These are phyloP conservation scores for Xylaria curta DNA, from an alignment of 495 filamentous ascomycete genomes.

Conservation along the genomic window DNA sequence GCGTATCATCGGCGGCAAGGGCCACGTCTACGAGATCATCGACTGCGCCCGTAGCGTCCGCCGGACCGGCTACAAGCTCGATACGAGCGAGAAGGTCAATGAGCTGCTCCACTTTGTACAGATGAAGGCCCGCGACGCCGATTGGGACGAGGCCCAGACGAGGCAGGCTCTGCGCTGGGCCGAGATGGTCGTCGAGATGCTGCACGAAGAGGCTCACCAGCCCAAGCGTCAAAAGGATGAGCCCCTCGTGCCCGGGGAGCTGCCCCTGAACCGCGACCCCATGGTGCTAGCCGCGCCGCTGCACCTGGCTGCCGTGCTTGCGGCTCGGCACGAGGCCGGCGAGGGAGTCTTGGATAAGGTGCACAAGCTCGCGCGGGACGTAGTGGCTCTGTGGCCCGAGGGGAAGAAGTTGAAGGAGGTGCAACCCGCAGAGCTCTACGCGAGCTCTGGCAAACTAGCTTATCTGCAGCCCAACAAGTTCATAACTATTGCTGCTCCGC, in stretches of 20 bases:
- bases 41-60: conserved; percentile 56
- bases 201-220: conserved; percentile 56
- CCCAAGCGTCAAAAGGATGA: conserved; percentile 14
- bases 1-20: conserved; percentile 46
- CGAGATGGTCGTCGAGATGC: conserved; percentile 55
- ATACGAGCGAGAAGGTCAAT: conserved; percentile 46
- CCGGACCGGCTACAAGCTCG: conserved; percentile 59
- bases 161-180: conserved; percentile 51
- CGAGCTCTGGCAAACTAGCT: conserved; percentile 19
- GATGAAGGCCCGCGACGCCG: conserved; percentile 48
- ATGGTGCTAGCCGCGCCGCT: conserved; percentile 45
- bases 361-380: conserved; percentile 41
- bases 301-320: conserved; percentile 47
- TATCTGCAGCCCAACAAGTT: conserved; percentile 43
- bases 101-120: conserved; percentile 61
- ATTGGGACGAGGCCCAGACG: conserved; percentile 47
- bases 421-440: conserved; percentile 39
- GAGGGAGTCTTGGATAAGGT: conserved; percentile 39
- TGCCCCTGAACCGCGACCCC: conserved; percentile 46
- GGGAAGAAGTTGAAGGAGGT: conserved; percentile 39
- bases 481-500: conserved; percentile 37
- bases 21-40: conserved; percentile 56
- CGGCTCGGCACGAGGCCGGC: conserved; percentile 32
- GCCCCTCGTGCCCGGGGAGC: conserved; percentile 15
- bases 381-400: conserved; percentile 47